Evolutionary conservation across 805 yeast species (phyloP), one percentile per base, ranked within the genome.

Genomic region (Hanseniaspora occidentalis): DNA sequence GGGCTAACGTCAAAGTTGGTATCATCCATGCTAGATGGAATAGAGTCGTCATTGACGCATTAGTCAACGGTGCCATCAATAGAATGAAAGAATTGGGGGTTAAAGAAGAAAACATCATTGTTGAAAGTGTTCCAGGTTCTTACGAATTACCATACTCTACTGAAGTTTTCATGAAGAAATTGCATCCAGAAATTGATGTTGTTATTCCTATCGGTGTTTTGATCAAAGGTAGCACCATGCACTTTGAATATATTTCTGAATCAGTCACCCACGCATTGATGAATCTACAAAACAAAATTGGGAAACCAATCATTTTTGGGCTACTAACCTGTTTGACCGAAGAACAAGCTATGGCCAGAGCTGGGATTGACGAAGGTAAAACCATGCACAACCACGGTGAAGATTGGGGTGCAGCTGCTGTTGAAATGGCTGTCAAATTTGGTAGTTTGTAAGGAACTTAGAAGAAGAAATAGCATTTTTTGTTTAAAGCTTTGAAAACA

Each of bases 391-490:
- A 89, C 67, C 98, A 92, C 56, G 98, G 98, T 48, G 84, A 74
- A 55, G 98, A 92, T 61, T 89, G 98, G 98, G 98, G 95, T 50
- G 88, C 94, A 26, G 96, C 96, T 41, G 98, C 98, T 13, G 95
- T 92, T 21, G 98, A 89, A 66, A 89, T 92, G 97, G 79, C 74
- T 3, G 38, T 55, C 13, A 75, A 75, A 50, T 73, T 59, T 43
- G 34, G 38, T 31, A 22, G 26, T 24, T 26, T 31, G 17, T 21
- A n/a, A 16, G n/a, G n/a, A n/a, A n/a, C n/a, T n/a, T 24, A 24
- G 11, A 24, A 24, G 11, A 24, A 24, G 11, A 24, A 24, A 24
- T 9, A 24, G 11, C 8, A n/a, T 13, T 35, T 35, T 35, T 22
- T 26, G 9, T 6, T 26, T 9, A 6, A 26, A 6, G 13, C 31